Evolutionary conservation across 352 stramenopile genomes (phyloP).

Genomic region (Phytophthora palmivora): DNA sequence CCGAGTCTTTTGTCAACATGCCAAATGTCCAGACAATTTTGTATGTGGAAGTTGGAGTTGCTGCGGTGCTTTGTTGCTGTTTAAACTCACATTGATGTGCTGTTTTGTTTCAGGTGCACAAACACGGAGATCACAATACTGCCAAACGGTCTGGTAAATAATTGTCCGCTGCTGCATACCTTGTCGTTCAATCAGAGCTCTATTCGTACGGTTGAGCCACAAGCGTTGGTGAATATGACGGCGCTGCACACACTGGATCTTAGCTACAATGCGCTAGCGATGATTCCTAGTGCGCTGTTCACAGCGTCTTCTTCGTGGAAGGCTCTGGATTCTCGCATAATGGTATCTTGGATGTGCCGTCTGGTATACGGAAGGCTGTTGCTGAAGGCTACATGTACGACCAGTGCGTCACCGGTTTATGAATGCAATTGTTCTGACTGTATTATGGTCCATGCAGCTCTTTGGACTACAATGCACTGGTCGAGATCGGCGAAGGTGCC

Average conservation of each 20-base stretch:
- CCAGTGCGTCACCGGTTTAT: too few relatives aligned
- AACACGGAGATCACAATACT: constrained; percentile 53
- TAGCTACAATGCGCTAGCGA: constrained; percentile 59
- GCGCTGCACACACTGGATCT: constrained; percentile 62
- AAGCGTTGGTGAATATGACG: constrained; percentile 58
- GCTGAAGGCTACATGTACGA: constrained; percentile 68
- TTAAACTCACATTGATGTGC: constrained; percentile 1
- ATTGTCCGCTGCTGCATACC: constrained; percentile 48
- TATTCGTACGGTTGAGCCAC: constrained; percentile 53
- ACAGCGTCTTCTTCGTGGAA: constrained; percentile 60
- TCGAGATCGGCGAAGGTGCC: constrained; percentile 54
- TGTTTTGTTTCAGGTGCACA: constrained; percentile 39
- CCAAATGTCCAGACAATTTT: constrained; percentile 48
- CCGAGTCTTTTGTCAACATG: constrained; percentile 55
- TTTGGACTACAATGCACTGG: constrained; percentile 65
- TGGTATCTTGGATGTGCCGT: constrained; percentile 43
- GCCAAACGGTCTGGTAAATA: constrained; percentile 35
- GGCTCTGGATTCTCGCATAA: constrained; percentile 66
- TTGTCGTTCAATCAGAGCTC: constrained; percentile 53
- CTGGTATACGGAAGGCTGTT: constrained; percentile 43
- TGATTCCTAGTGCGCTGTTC: constrained; percentile 48
- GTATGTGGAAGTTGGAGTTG: constrained; percentile 33
- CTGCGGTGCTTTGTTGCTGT: background rate
- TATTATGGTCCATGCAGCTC: too few relatives aligned
- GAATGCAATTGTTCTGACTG: too few relatives aligned